A percentile compares a stretch with the other conserved stretches of the same genome.
Evolutionary conservation across 2,329 filamentous ascomycete genomes (phyloP).

Genomic region (Neoscytalidium dimidiatum): DNA sequence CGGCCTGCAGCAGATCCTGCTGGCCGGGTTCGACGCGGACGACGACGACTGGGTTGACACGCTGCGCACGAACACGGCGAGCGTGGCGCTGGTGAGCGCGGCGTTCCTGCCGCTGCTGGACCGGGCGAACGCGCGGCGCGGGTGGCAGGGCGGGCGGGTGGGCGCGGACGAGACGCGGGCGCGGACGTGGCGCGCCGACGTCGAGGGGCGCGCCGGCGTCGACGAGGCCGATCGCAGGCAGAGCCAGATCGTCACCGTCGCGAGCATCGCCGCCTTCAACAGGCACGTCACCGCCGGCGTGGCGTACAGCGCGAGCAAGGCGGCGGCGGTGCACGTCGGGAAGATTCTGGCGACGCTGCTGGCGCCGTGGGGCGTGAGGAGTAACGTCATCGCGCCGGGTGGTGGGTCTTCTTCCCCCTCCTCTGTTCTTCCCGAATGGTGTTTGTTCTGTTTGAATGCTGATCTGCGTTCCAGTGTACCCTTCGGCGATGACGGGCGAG

Average conservation of each 20-base stretch:
- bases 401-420: constrained; percentile 11
- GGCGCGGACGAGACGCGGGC: constrained; percentile 25
- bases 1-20: constrained; percentile 45
- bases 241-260: constrained; percentile 50
- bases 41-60: constrained; percentile 28
- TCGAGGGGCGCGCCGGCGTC: constrained; percentile 18
- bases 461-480: constrained; percentile 28
- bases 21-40: constrained; percentile 28
- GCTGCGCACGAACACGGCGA: constrained; percentile 41
- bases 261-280: constrained; percentile 44
- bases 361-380: constrained; percentile 47
- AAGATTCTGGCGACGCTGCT: constrained; percentile 43
- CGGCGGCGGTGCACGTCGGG: constrained; percentile 45
- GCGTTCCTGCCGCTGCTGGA: constrained; percentile 49
- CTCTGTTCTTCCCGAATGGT: too few species aligned
- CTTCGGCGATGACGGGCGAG: constrained; percentile 48
- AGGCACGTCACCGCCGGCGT: constrained; percentile 38
- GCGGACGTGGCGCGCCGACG: constrained; percentile 26
- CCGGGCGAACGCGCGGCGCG: constrained; percentile 45
- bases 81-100: constrained; percentile 47
- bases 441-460: neutral
- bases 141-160: constrained; percentile 37
- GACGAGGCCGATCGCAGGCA: constrained; percentile 40
- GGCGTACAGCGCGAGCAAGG: constrained; percentile 49
- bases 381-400: constrained; percentile 51